phyloP scores from a whole-genome alignment of 805 yeast genomes.

The Wickerhamomyces bovis region DNA sequence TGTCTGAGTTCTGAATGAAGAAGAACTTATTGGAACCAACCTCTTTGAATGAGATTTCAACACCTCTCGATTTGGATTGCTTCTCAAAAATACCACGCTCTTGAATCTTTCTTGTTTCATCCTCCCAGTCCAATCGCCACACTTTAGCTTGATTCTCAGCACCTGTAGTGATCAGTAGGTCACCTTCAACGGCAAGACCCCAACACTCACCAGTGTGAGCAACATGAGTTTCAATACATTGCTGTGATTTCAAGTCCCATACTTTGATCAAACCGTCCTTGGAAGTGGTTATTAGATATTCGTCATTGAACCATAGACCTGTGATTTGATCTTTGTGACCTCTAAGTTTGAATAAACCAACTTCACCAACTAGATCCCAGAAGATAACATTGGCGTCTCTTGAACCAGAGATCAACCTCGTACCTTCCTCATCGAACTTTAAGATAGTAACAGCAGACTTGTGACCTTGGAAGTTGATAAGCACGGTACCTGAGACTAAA shows the following conservation, averaged over 20 bases:
- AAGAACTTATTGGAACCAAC: conserved; percentile 40
- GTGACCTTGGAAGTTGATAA: conserved; percentile 89
- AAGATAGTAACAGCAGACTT: conserved; percentile 68
- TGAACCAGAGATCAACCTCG: conserved; percentile 81
- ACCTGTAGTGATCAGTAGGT: conserved; percentile 61
- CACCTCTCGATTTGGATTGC: conserved; percentile 68
- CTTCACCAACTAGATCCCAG: conserved; percentile 95
- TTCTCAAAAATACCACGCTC: conserved; percentile 68
- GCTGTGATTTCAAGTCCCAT: conserved; percentile 89
- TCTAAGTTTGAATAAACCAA: conserved; percentile 77
- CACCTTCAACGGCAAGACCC: conserved; percentile 52
- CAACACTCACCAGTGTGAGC: conserved; percentile 95
- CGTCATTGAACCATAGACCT: conserved; percentile 50
- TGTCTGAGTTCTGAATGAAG: conserved; percentile 72
- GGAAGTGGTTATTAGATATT: conserved; percentile 69
- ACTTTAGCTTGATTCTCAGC: conserved; percentile 76
- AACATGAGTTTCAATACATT: conserved; percentile 89
- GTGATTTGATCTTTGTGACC: conserved; percentile 90
- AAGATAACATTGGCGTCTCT: conserved; percentile 76
- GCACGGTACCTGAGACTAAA: conserved; percentile 65
- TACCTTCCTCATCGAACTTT: conserved; percentile 73
- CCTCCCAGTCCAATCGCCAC: conserved; percentile 53
- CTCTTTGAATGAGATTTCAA: conserved; percentile 46
- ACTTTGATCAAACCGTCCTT: conserved; percentile 89
- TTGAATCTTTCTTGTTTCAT: conserved; percentile 40